Evolutionary conservation across 129 eudicot species (phyloP).

Genomic region (Sambucus nigra): DNA sequence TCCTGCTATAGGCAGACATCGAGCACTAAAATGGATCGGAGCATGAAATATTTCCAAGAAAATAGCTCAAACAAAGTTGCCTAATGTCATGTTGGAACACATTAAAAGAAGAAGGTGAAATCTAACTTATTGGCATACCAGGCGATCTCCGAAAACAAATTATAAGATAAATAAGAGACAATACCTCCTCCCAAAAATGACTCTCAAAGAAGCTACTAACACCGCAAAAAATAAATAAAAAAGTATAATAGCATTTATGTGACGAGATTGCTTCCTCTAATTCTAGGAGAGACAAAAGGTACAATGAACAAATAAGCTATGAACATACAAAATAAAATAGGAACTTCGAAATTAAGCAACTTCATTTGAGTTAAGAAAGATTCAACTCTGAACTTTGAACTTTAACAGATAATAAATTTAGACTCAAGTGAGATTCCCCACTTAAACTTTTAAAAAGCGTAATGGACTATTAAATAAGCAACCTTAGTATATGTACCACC

Average conservation of each 20-base stretch:
- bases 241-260: conserved; percentile 4
- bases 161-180: not conserved
- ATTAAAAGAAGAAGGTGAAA: not conserved
- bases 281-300: not conserved
- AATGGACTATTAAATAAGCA: no score
- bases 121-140: not conserved
- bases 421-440: no score
- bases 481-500: no score
- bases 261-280: not conserved
- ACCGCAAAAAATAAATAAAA: conserved; percentile 29
- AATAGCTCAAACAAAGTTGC: conserved; percentile 6
- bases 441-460: no score
- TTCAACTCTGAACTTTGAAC: no score
- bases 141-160: not conserved
- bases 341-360: no score
- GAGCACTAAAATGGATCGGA: no score
- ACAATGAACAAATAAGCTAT: not conserved
- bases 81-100: not conserved
- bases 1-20: no score
- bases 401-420: no score
- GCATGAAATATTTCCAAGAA: conserved; percentile 6
- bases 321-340: not conserved
- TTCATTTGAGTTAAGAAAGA: no score
- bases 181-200: conserved; percentile 96
- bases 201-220: conserved; percentile 87